Evolutionary conservation across 129 eudicot species (phyloP), one percentile per base, ranked within the genome.

Genomic region (Deinandra increscens): DNA sequence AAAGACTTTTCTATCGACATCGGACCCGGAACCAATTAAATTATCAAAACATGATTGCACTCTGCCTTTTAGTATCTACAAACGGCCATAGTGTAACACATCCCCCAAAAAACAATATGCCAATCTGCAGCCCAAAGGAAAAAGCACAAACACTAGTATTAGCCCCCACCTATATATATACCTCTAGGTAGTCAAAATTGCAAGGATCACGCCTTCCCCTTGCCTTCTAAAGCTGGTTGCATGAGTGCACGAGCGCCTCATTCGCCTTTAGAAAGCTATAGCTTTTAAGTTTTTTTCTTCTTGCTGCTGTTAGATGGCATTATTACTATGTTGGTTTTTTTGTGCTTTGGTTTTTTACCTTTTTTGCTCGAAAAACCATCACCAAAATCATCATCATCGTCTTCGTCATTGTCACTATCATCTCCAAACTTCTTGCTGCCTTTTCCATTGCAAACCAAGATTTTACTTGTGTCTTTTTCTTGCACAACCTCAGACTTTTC

Each of bases 371-470:
- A 66, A 0, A 29, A 51, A 26, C 79, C 89, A 55, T 84, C 82
- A 46, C 70, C 80, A 17, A 85, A 87, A 49, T 91, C 94, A 76
- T 80, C 79, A 71, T n/a, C 31, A 26, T 26, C 31, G 31, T 26
- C 31, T 26, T 88, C 91, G 29, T 89, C 83, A 22, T 80, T 82
- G 39, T 79, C 95, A n/a, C 74, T 80, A 17, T 55, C 78, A 77
- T 88, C 82, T 49, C 76, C 81, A 69, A 29, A 29, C 69, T 76
- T 79, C 31, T 71, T 78, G 43, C 6, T 71, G 69, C 81, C 78
- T 81, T 88, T 88, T 14, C 81, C 82, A 53, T 66, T 79, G 65
- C 98, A 88, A 23, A 84, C 15, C 37, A 89, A 37, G 7, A 92
- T 88, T 68, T 76, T 86, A 31, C 71, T 83, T 60, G 84, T 88